Evolutionary conservation across 2,329 filamentous ascomycete genomes (phyloP).

Genomic region (Diplodia seriata): DNA sequence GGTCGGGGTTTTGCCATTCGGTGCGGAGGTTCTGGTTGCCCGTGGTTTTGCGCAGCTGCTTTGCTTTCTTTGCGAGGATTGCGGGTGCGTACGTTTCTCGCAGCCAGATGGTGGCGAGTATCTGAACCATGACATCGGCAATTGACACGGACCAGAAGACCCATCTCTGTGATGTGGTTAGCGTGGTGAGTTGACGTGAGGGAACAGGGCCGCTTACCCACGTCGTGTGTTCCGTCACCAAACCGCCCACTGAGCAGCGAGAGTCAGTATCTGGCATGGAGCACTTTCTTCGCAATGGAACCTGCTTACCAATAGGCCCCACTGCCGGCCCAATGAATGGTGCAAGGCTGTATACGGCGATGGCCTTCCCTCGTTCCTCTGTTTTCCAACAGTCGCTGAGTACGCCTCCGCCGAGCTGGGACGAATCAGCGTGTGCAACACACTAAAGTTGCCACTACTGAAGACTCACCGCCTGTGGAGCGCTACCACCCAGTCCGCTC

Average conservation of each 20-base stretch:
- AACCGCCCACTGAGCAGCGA: constrained; percentile 61
- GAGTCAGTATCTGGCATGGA: constrained; percentile 52
- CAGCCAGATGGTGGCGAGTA: constrained; percentile 67
- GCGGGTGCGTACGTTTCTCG: constrained; percentile 59
- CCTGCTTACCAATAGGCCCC: constrained; percentile 63
- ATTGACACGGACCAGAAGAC: constrained; percentile 73
- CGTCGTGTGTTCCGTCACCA: constrained; percentile 71
- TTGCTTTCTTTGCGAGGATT: constrained; percentile 61
- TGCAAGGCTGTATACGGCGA: constrained; percentile 66
- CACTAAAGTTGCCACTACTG: background rate
- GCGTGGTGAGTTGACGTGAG: constrained; percentile 56
- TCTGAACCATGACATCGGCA: constrained; percentile 64
- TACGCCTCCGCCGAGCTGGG: constrained; percentile 44
- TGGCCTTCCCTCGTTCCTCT: constrained; percentile 67
- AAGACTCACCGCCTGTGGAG: constrained; percentile 55
- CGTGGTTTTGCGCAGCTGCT: constrained; percentile 62
- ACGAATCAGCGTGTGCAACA: constrained; percentile 39
- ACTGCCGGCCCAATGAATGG: constrained; percentile 69
- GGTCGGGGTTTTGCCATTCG: constrained; percentile 67
- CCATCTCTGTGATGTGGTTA: constrained; percentile 72
- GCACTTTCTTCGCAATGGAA: constrained; percentile 67
- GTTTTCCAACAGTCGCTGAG: constrained; percentile 63
- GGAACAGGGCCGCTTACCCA: constrained; percentile 52
- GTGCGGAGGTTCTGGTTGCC: constrained; percentile 62
- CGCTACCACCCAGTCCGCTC: constrained; percentile 65